Conservation (phyloP, 2,329 filamentous ascomycete genomes). For the Geoglossum cookeanum region DNA sequence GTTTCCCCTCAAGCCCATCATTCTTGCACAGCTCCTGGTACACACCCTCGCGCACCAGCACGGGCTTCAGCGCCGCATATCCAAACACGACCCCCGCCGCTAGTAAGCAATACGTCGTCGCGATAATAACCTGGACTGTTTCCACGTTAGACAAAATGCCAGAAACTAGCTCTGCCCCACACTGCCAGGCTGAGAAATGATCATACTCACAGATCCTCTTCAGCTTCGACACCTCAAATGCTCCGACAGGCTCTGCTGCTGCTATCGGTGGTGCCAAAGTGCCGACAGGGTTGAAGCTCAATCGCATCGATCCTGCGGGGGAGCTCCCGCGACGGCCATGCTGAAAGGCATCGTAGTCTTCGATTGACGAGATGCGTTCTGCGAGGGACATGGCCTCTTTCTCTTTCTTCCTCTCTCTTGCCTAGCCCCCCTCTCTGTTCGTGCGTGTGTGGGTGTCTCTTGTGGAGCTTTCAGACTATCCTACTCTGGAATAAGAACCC, state of each 20-base stretch:
- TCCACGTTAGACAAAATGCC: not conserved
- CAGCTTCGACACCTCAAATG: slow-evolving; percentile 34
- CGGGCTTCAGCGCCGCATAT: slow-evolving; percentile 67
- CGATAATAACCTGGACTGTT: slow-evolving; percentile 47
- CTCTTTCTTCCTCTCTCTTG: not conserved
- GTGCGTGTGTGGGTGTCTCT: not conserved
- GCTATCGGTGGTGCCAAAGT: slow-evolving; percentile 23
- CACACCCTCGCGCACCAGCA: slow-evolving; percentile 53
- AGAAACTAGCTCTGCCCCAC: not conserved
- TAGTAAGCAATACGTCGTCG: slow-evolving; percentile 55
- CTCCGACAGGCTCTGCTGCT: slow-evolving; percentile 23
- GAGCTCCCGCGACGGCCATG: slow-evolving; percentile 21
- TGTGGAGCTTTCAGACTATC: too few species aligned
- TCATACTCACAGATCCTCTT: slow-evolving; percentile 30
- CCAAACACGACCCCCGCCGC: slow-evolving; percentile 68
- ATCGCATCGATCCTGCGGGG: slow-evolving; percentile 19
- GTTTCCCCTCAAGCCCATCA: slow-evolving; percentile 28
- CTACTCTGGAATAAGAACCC: too few species aligned
- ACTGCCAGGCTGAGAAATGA: not conserved
- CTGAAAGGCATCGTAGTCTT: slow-evolving; percentile 14
- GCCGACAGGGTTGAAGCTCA: slow-evolving; percentile 23
- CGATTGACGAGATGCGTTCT: slow-evolving; percentile 20
- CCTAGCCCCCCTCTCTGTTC: not conserved
- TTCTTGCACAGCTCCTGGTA: slow-evolving; percentile 45
- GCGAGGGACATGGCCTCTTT: slow-evolving; percentile 19